Percentiles rank a stretch among this genome's conserved stretches.
phyloP scores from a whole-genome alignment of 2,329 filamentous ascomycete genomes.

The Aspergillus fumigatiaffinis region DNA sequence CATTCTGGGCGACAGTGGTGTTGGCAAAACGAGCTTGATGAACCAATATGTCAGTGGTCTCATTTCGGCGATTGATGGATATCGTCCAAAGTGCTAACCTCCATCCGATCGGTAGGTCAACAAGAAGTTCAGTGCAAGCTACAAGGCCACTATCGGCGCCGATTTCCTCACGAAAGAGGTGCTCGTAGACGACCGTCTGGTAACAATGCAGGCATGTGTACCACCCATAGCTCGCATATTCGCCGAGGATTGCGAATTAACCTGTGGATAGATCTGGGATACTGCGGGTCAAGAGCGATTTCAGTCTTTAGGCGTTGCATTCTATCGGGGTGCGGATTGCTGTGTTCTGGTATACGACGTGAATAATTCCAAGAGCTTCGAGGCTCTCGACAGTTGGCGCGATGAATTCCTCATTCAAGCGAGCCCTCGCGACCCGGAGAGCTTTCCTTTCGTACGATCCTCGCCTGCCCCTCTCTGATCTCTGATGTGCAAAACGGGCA shows the following conservation, averaged over 20 bases:
- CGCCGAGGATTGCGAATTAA: constrained; percentile 2
- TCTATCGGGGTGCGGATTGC: constrained; percentile 96
- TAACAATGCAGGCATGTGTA: constrained; percentile 85
- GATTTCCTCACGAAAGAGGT: constrained; percentile 99
- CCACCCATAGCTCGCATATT: neutral
- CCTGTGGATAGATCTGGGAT: constrained; percentile 74
- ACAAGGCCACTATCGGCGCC: constrained; percentile 98
- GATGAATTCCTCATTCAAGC: constrained; percentile 98
- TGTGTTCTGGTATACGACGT: constrained; percentile 97
- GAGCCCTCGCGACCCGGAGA: constrained; percentile 91
- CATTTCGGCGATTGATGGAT: neutral
- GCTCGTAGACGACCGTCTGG: constrained; percentile 90
- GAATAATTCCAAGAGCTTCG: constrained; percentile 99
- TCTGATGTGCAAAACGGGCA: neutral
- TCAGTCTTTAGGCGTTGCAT: constrained; percentile 93
- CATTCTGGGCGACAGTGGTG: constrained; percentile 96
- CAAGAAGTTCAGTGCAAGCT: constrained; percentile 99
- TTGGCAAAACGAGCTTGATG: constrained; percentile 99
- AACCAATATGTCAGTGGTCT: constrained; percentile 91
- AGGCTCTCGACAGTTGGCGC: constrained; percentile 95
- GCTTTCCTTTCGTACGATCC: constrained; percentile 84
- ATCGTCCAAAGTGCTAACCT: constrained; percentile 13
- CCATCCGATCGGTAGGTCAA: constrained; percentile 67
- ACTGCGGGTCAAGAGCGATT: constrained; percentile 97
- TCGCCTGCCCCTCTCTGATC: neutral